Evolutionary conservation across 164 flowering plant genomes (phyloP).

Genomic region (Piper longum): DNA sequence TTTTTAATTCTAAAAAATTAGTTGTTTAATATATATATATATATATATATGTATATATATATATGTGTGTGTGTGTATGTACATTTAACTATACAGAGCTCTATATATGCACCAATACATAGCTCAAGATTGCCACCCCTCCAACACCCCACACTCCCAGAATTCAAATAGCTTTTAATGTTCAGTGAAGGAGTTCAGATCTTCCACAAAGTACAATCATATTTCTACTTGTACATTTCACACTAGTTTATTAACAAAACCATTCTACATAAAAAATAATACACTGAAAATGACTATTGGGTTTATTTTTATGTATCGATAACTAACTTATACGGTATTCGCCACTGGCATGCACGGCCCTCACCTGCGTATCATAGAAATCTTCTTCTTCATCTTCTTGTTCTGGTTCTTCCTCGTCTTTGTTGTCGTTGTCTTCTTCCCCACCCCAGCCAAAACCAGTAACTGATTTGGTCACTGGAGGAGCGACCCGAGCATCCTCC

Average conservation of each 20-base stretch:
- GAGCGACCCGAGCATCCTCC: conserved; percentile 61
- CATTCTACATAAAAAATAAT: neutral
- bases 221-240: neutral
- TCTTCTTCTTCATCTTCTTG: conserved; percentile 8
- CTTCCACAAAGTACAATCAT: neutral
- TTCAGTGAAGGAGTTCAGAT: too few species aligned
- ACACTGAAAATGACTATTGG: too few species aligned
- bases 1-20: too few species aligned
- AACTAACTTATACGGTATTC: conserved; percentile 33
- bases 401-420: conserved; percentile 11
- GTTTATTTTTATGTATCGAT: too few species aligned
- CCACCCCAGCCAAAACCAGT: conserved; percentile 61
- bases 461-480: conserved; percentile 45
- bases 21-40: neutral
- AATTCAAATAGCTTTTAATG: too few species aligned
- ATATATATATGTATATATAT: neutral
- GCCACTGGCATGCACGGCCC: conserved; percentile 68
- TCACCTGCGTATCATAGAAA: conserved; percentile 69
- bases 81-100: too few species aligned
- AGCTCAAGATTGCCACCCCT: too few species aligned
- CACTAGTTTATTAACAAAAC: neutral
- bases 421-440: conserved; percentile 43
- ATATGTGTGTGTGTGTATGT: too few species aligned
- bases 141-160: too few species aligned
- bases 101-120: too few species aligned